Base-by-base conservation (phyloP, 345 rosid genomes). In the Brassica incana region DNA sequence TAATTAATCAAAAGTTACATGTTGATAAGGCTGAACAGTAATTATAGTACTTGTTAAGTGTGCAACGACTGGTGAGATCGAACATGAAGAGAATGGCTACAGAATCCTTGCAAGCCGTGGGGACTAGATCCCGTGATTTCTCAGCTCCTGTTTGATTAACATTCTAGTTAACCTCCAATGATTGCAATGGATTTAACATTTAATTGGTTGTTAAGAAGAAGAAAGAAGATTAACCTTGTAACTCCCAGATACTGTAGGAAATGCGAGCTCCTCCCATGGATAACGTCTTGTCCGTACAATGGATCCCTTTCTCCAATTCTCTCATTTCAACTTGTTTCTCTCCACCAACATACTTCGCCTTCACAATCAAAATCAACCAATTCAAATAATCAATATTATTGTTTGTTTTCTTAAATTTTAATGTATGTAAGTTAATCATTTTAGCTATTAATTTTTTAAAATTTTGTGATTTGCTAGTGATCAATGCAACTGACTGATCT, bases 41-140 rank as follows among this genome's bases (percentile, higher is more conserved):
- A 20, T n/a, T 48, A 2, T 43, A 91, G 6, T 43, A 91, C 97
- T 88, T 84, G 61, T 86, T 88, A 69, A 93, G 79, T 0, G 97
- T 92, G 70, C 95, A 84, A 35, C 98, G 88, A 80, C 98, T 92
- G 2, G 98, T 92, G 23, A 92, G 87, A 83, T 94, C 97, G 76
- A 92, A 94, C 98, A 94, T 90, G 80, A 92, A 86, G 52, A 91
- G 78, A 75, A 92, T 91, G 5, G 98, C 98, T n/a, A 89, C 91
- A 25, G 97, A 91, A 81, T 90, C 97, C 73, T 86, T 88, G 82
- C 98, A 94, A 68, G 95, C 92, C 32, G 73, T 16, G 3, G 95
- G 89, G 83, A 95, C 82, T 38, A 86, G 87, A 69, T 85, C 83
- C 35, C 65, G 18, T 30, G 82, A 84, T 75, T 81, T 89, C 18